Evolutionary conservation across 495 filamentous ascomycete species (phyloP).

Genomic region (Daldinia vernicosa): DNA sequence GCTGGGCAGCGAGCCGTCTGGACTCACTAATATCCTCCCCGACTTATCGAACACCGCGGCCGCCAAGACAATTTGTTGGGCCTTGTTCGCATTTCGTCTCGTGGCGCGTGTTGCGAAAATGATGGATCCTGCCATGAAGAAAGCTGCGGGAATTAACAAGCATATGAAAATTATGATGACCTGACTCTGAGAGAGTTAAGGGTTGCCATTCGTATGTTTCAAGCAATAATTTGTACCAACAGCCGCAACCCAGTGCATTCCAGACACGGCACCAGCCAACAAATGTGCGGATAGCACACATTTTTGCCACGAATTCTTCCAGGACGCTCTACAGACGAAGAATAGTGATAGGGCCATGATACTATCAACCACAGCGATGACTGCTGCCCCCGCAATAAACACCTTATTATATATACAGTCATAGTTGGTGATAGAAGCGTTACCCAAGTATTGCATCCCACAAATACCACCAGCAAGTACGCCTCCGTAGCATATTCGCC

Average conservation of each 20-base stretch:
- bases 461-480: constrained; percentile 77
- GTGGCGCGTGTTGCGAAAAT: constrained; percentile 64
- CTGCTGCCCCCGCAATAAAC: constrained; percentile 72
- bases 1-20: constrained; percentile 81
- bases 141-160: constrained; percentile 68
- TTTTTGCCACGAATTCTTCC: constrained; percentile 83
- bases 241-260: constrained; percentile 89
- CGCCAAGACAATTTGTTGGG: constrained; percentile 81
- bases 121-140: constrained; percentile 59
- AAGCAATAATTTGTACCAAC: constrained; percentile 73
- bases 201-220: constrained; percentile 47
- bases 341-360: constrained; percentile 75
- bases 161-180: constrained; percentile 71
- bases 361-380: constrained; percentile 77
- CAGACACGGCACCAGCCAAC: constrained; percentile 77
- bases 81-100: constrained; percentile 66
- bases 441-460: constrained; percentile 91
- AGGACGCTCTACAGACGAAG: constrained; percentile 77
- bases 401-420: constrained; percentile 61
- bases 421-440: constrained; percentile 85
- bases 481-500: constrained; percentile 69
- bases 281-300: constrained; percentile 70
- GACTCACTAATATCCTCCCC: constrained; percentile 79
- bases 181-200: constrained; percentile 59
- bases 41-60: constrained; percentile 78